phyloP scores from a whole-genome alignment of 192 early-diverging fungal genomes.

The Backusella morwellensis region DNA sequence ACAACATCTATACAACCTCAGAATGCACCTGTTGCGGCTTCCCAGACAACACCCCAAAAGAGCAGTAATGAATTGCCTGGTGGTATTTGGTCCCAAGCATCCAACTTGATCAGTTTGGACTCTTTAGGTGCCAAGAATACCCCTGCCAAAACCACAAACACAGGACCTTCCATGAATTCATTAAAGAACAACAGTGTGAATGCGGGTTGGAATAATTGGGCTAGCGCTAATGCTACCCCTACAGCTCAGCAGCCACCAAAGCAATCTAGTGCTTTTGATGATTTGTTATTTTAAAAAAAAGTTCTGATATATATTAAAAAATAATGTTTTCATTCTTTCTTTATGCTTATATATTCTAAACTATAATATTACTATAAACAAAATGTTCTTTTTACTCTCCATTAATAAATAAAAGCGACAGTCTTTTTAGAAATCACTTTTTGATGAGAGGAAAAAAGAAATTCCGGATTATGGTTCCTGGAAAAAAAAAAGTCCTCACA shows the following conservation, averaged over 20 bases:
- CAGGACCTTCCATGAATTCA: constrained; percentile 59
- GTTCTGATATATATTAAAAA: not conserved
- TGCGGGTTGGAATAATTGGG: constrained; percentile 35
- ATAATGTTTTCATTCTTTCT: no score
- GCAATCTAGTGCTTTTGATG: constrained; percentile 23
- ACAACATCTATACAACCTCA: constrained; percentile 4
- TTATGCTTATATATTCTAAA: no score
- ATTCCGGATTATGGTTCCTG: no score
- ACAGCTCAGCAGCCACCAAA: not conserved
- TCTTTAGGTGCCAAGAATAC: constrained; percentile 61
- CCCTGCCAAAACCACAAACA: constrained; percentile 27
- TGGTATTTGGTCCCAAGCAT: constrained; percentile 72
- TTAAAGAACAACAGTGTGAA: constrained; percentile 31
- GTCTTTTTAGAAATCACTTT: no score
- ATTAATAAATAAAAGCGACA: no score
- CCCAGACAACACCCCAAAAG: not conserved
- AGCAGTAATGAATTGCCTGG: constrained; percentile 13
- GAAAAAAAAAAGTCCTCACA: no score
- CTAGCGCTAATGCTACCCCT: constrained; percentile 13
- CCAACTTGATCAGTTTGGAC: constrained; percentile 67
- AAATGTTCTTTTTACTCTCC: no score
- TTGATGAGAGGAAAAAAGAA: no score
- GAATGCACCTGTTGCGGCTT: not conserved
- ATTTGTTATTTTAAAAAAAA: constrained; percentile 25
- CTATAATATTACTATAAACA: no score